Evolutionary conservation across 2,329 filamentous ascomycete species (phyloP).

Genomic region (Fusarium brachygibbosum): DNA sequence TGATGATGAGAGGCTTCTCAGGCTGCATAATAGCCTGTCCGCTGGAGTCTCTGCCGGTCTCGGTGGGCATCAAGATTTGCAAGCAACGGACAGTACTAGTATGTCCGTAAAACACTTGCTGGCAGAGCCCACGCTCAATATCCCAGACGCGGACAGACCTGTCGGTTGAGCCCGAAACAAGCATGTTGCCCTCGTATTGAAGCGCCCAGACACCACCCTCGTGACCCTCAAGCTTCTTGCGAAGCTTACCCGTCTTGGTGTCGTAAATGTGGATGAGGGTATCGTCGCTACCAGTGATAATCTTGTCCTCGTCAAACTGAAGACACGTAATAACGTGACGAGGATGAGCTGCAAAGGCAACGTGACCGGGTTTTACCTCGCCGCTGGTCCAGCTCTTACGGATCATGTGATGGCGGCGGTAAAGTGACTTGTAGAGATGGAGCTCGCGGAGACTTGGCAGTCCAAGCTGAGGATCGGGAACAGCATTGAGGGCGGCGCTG

Average conservation of each 20-base stretch:
- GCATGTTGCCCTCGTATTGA: conserved; percentile 93
- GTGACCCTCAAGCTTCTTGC: conserved; percentile 88
- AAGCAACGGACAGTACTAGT: conserved; percentile 97
- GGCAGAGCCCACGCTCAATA: conserved; percentile 91
- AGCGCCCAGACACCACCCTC: conserved; percentile 98
- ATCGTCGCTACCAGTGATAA: conserved; percentile 96
- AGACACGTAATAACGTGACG: conserved; percentile 97
- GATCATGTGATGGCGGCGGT: conserved; percentile 92
- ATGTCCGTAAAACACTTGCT: conserved; percentile 96
- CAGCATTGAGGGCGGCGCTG: conserved; percentile 83
- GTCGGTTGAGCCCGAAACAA: conserved; percentile 97
- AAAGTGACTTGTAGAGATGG: conserved; percentile 96
- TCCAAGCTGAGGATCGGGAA: conserved; percentile 85
- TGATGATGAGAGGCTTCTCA: conserved; percentile 95
- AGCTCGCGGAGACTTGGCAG: conserved; percentile 83
- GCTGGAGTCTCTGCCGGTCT: conserved; percentile 78
- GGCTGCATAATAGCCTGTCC: conserved; percentile 89
- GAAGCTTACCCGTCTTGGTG: conserved; percentile 89
- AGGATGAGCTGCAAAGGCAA: conserved; percentile 96
- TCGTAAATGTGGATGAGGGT: conserved; percentile 98
- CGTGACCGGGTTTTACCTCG: conserved; percentile 85
- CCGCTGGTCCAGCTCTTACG: conserved; percentile 92
- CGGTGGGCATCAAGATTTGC: conserved; percentile 90
- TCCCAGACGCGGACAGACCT: conserved; percentile 99
- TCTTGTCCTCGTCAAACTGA: conserved; percentile 98